phyloP scores from a whole-genome alignment of 2,329 filamentous ascomycete species.

The Penicillium brasilianum region DNA sequence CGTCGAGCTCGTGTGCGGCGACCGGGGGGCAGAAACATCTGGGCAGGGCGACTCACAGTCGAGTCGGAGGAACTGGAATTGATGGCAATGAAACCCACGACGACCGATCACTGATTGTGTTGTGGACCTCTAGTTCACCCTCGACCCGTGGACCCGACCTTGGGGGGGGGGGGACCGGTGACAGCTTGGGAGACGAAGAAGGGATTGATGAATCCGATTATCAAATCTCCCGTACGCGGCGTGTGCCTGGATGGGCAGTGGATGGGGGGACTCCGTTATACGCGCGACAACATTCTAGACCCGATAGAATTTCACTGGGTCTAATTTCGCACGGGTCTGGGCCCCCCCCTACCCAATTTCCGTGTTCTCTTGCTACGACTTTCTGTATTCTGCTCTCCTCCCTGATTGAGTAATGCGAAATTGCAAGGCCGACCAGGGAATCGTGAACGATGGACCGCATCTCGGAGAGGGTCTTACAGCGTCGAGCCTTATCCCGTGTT shows the following conservation, averaged over 20 bases:
- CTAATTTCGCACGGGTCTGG: conserved; percentile 20
- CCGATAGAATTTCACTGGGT: conserved; percentile 16
- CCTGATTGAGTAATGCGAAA: not conserved
- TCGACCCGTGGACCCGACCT: not conserved
- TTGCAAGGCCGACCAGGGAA: not conserved
- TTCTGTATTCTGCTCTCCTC: not conserved
- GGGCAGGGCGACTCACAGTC: not conserved
- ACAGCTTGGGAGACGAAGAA: not conserved
- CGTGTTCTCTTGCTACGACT: not conserved
- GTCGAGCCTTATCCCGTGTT: conserved; percentile 15
- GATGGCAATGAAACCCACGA: not conserved
- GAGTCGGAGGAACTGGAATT: not conserved
- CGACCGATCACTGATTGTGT: not conserved
- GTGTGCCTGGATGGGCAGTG: not conserved
- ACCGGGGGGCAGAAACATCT: no score
- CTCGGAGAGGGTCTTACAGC: conserved; percentile 16
- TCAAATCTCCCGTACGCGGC: not conserved
- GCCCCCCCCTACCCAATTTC: not conserved
- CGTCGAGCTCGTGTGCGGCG: not conserved
- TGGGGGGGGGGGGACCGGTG: not conserved
- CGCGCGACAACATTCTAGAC: conserved; percentile 16
- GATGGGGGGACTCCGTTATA: not conserved
- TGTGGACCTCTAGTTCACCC: not conserved
- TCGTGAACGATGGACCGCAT: conserved; percentile 22
- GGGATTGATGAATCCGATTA: not conserved